A percentile compares a stretch with the other conserved stretches of the same genome.
phyloP scores from a whole-genome alignment of 1,284 basidiomycete genomes.

The Mycosarcoma mackinlayi region DNA sequence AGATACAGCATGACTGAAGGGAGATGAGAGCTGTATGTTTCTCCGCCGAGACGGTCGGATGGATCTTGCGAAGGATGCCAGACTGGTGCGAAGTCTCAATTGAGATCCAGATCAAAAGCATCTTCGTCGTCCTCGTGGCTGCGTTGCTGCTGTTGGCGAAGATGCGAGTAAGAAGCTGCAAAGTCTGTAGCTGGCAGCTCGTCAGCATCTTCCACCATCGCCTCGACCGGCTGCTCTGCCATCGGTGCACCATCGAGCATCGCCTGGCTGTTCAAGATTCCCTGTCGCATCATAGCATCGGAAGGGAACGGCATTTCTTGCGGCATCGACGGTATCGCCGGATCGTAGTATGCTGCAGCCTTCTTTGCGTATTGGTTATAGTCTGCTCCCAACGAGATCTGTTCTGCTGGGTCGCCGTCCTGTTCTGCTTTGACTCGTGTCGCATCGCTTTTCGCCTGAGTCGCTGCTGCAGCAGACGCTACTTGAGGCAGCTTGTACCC shows the following conservation, averaged over 20 bases:
- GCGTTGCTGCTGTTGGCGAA: conserved; percentile 33
- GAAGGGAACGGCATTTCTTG: conserved; percentile 61
- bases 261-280: conserved; percentile 53
- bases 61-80: no score
- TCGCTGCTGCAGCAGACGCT: not conserved
- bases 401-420: conserved; percentile 7
- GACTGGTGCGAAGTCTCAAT: no score
- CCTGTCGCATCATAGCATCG: conserved; percentile 59
- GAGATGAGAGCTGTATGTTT: not conserved
- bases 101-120: conserved; percentile 60
- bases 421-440: conserved; percentile 8
- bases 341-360: conserved; percentile 59
- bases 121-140: conserved; percentile 55
- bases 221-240: conserved; percentile 28
- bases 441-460: not conserved
- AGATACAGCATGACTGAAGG: not conserved
- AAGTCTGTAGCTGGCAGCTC: conserved; percentile 25
- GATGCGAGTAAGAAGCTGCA: conserved; percentile 29
- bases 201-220: conserved; percentile 19
- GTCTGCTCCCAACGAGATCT: conserved; percentile 37
- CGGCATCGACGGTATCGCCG: conserved; percentile 56
- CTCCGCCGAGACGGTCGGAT: not conserved
- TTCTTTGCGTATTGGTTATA: conserved; percentile 54
- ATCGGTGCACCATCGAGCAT: conserved; percentile 38
- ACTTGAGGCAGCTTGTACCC: conserved; percentile 49